A percentile compares a stretch with the other conserved stretches of the same genome.
Conservation (phyloP, 768 basidiomycete genomes). For the Pleurotus tuoliensis region DNA sequence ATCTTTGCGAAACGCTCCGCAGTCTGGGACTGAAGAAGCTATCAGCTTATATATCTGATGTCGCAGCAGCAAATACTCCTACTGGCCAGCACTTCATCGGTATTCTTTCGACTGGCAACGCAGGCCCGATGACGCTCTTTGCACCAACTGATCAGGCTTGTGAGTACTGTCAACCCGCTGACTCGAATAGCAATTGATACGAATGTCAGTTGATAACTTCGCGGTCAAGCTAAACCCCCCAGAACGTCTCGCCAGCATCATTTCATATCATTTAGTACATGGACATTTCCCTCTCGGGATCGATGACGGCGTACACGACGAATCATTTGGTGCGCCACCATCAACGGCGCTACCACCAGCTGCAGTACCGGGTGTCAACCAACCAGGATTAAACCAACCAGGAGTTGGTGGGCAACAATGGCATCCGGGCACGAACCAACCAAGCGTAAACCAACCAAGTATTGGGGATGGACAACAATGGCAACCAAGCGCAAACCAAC, state of each 20-base stretch:
- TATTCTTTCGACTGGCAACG: slow-evolving; percentile 36
- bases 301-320: slow-evolving; percentile 1
- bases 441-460: neutral
- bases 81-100: slow-evolving; percentile 40
- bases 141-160: slow-evolving; percentile 55
- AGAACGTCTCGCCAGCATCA: slow-evolving; percentile 36
- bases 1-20: slow-evolving; percentile 34
- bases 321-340: slow-evolving; percentile 2
- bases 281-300: slow-evolving; percentile 37
- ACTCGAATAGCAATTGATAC: neutral
- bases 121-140: slow-evolving; percentile 42
- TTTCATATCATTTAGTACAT: slow-evolving; percentile 56
- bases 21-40: slow-evolving; percentile 37
- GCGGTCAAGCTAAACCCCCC: slow-evolving; percentile 23
- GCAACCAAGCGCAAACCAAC: neutral
- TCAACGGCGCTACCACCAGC: neutral
- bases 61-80: slow-evolving; percentile 35
- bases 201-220: slow-evolving; percentile 24
- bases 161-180: slow-evolving; percentile 22
- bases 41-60: slow-evolving; percentile 28
- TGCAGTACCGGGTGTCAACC: neutral
- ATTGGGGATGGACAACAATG: neutral
- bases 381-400: neutral
- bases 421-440: neutral
- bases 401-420: neutral